Conservation (phyloP, 371 early-diverging fungal genomes). For the Saksenaea oblongispora region DNA sequence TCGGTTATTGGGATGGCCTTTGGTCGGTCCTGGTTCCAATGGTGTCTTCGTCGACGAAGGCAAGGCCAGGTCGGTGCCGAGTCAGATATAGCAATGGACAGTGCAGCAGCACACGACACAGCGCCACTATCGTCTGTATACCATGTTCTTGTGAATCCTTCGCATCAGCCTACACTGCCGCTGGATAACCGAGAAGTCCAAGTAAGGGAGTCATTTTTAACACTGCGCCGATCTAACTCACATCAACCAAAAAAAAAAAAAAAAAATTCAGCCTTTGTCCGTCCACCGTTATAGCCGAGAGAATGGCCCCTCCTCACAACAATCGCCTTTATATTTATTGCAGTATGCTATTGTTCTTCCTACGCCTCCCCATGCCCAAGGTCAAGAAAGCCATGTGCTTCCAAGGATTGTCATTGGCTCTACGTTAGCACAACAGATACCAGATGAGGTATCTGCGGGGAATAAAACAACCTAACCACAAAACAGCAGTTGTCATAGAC, state of each 20-base stretch:
- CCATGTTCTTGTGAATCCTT: background rate
- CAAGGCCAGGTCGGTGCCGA: background rate
- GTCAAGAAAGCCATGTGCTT: background rate
- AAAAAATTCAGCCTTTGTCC: background rate
- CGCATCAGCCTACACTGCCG: background rate
- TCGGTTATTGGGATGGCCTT: background rate
- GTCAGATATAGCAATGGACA: background rate
- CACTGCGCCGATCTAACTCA: background rate
- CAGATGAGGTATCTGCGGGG: background rate
- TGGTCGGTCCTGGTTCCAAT: background rate
- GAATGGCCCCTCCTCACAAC: background rate
- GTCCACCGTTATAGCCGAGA: background rate
- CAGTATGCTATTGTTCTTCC: background rate
- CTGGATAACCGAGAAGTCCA: background rate
- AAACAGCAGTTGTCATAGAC: background rate
- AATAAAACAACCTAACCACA: background rate
- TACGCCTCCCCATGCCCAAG: background rate
- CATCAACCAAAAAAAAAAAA: no score
- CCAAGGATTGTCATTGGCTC: slow-evolving; percentile 4
- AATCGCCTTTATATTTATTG: background rate
- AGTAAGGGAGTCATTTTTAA: background rate
- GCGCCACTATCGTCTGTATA: background rate
- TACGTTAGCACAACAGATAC: background rate
- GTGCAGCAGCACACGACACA: background rate
- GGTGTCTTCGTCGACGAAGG: background rate